Base-by-base conservation (phyloP, 1,284 basidiomycete genomes). In the Meripilus lineatus region DNA sequence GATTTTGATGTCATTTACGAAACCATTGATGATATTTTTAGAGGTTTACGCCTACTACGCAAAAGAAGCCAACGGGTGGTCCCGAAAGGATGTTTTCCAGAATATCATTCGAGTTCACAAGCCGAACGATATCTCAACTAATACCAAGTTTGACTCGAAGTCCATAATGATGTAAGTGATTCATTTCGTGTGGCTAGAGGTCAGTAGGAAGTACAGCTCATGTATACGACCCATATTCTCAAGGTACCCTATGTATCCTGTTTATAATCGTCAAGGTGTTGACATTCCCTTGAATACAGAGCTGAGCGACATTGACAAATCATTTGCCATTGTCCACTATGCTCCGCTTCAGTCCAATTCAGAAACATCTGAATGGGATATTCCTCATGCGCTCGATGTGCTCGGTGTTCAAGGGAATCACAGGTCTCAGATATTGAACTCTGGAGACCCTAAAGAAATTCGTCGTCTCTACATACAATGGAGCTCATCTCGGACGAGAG, bases 121-220 rank as follows among this genome's bases (percentile, higher is more conserved):
- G n/a, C n/a, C n/a, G n/a, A n/a, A n/a, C n/a, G n/a, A n/a, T n/a
- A n/a, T n/a, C n/a, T n/a, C n/a, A n/a, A 55, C 51, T 45, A 57
- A 50, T 46, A 49, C 46, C 28, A n/a, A 32, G 17, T 33, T 56
- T 28, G 56, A 59, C 34, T 13, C 43, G 13, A 54, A 17, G 4
- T 57, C 44, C 0, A 45, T 40, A 18, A 42, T 46, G 32, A 21
- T 46, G 24, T 44, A n/a, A n/a, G n/a, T n/a, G n/a, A n/a, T n/a
- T n/a, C n/a, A n/a, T n/a, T n/a, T n/a, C n/a, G n/a, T n/a, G n/a
- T n/a, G n/a, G n/a, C n/a, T n/a, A n/a, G n/a, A n/a, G n/a, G n/a
- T n/a, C n/a, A n/a, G n/a, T n/a, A n/a, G n/a, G n/a, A 38, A 7
- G 38, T 18, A 5, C n/a, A 30, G 28, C 10, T n/a, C n/a, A 10